Percentiles rank a stretch among this genome's conserved stretches.
phyloP scores from a whole-genome alignment of 2,329 filamentous ascomycete genomes.

The Talaromyces sp. region DNA sequence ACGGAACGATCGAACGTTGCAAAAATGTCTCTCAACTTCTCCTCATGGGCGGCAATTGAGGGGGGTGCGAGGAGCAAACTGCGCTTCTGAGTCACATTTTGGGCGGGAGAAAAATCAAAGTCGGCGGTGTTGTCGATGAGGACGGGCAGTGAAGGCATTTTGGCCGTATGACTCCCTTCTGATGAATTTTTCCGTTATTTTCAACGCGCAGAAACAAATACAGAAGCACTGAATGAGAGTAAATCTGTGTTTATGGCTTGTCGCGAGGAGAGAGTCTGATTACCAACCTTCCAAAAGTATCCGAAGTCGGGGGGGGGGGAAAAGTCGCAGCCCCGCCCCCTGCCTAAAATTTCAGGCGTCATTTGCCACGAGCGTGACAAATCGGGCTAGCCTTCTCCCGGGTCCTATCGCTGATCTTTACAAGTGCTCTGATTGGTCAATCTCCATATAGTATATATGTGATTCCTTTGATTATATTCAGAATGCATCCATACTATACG shows the following conservation, averaged over 20 bases:
- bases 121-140: conserved; percentile 57
- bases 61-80: conserved; percentile 87
- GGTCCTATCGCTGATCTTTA: background rate
- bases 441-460: background rate
- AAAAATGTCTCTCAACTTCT: conserved; percentile 69
- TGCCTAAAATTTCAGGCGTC: conserved; percentile 13
- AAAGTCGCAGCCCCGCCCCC: background rate
- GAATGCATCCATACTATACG: no score
- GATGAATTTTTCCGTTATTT: background rate
- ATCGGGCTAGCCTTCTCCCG: background rate
- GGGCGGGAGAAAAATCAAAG: conserved; percentile 42
- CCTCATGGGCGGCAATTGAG: conserved; percentile 80
- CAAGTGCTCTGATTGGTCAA: background rate
- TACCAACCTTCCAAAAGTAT: conserved; percentile 6
- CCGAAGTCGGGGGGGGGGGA: conserved; percentile 14
- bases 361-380: conserved; percentile 1
- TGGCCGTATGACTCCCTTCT: background rate
- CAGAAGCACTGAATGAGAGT: background rate
- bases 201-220: background rate
- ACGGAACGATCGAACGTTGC: conserved; percentile 67
- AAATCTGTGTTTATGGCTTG: background rate
- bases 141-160: conserved; percentile 44
- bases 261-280: background rate
- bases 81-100: conserved; percentile 38
- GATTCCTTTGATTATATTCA: no score